Evolutionary conservation across 2,329 filamentous ascomycete species (phyloP).

Genomic region (Teratosphaeriaceae sp.): DNA sequence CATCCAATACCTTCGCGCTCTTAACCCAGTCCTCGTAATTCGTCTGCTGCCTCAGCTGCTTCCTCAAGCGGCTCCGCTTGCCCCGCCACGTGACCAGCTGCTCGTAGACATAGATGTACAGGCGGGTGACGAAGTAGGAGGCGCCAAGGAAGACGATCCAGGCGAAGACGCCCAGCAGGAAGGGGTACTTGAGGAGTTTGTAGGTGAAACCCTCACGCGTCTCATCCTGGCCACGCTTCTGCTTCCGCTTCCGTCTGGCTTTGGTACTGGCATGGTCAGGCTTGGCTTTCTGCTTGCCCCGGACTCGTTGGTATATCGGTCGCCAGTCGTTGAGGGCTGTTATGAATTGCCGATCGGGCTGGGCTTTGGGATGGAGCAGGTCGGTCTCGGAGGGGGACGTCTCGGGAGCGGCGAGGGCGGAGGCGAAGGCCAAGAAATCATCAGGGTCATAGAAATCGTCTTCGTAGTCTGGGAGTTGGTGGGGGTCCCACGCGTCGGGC

Average conservation of each 20-base stretch:
- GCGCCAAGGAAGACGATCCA: slow-evolving; percentile 72
- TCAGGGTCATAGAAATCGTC: slow-evolving; percentile 67
- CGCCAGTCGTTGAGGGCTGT: slow-evolving; percentile 95
- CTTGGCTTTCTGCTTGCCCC: slow-evolving; percentile 31
- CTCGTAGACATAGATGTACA: slow-evolving; percentile 92
- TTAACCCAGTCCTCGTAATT: slow-evolving; percentile 79
- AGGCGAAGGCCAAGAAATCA: slow-evolving; percentile 71
- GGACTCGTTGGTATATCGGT: slow-evolving; percentile 69
- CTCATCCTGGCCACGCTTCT: slow-evolving; percentile 64
- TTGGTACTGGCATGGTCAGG: slow-evolving; percentile 25
- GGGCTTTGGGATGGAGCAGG: slow-evolving; percentile 34
- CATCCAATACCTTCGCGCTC: slow-evolving; percentile 72
- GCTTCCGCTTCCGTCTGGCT: slow-evolving; percentile 33
- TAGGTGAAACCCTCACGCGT: slow-evolving; percentile 93
- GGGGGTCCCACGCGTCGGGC: slow-evolving; percentile 57
- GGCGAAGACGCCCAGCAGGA: slow-evolving; percentile 69
- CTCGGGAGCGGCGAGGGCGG: slow-evolving; percentile 76
- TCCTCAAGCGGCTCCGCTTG: slow-evolving; percentile 62
- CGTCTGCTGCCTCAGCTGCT: slow-evolving; percentile 62
- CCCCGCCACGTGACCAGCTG: slow-evolving; percentile 88
- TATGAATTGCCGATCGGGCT: slow-evolving; percentile 54
- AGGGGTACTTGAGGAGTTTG: slow-evolving; percentile 81
- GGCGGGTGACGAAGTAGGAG: slow-evolving; percentile 70
- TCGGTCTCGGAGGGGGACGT: slow-evolving; percentile 55
- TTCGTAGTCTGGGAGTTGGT: slow-evolving; percentile 69